Conservation (phyloP, 805 yeast genomes). For the Ogataea minuta region DNA sequence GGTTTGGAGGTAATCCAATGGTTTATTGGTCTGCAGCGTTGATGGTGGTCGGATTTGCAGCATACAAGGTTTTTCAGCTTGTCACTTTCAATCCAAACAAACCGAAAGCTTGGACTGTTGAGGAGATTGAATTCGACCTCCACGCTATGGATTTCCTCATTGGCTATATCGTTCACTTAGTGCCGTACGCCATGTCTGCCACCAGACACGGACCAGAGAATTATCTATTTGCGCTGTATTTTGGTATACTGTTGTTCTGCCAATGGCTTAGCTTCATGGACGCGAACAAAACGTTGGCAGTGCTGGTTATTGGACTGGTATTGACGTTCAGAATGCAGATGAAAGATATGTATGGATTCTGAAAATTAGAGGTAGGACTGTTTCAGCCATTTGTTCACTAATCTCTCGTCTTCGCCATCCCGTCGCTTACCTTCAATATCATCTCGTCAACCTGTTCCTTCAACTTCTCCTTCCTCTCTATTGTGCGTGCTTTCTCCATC, state of each 20-base stretch:
- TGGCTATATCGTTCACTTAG: constrained; percentile 58
- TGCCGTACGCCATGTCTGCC: constrained; percentile 49
- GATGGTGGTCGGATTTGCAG: constrained; percentile 28
- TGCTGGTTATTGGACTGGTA: constrained; percentile 22
- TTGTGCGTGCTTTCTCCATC: constrained; percentile 51
- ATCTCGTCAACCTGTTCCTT: constrained; percentile 61
- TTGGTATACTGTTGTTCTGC: constrained; percentile 44
- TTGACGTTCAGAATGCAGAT: constrained; percentile 31
- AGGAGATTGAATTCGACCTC: constrained; percentile 22
- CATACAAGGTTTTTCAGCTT: constrained; percentile 15
- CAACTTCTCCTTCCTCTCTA: constrained; percentile 62
- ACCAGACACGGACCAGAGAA: constrained; percentile 43
- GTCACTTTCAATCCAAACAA: constrained; percentile 23
- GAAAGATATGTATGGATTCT: constrained; percentile 48
- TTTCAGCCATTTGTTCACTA: constrained; percentile 2
- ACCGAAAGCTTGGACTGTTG: constrained; percentile 3
- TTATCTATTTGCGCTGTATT: constrained; percentile 50
- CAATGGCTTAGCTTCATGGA: constrained; percentile 44
- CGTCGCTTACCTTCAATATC: constrained; percentile 58
- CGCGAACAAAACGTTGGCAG: constrained; percentile 29
- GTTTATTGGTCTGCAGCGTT: constrained; percentile 49
- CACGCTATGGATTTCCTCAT: constrained; percentile 38
- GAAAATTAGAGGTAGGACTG: not conserved
- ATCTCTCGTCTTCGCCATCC: constrained; percentile 46
- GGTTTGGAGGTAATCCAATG: constrained; percentile 62